Base-by-base conservation (phyloP, 108 stramenopile species). In the Nitzschia palea region DNA sequence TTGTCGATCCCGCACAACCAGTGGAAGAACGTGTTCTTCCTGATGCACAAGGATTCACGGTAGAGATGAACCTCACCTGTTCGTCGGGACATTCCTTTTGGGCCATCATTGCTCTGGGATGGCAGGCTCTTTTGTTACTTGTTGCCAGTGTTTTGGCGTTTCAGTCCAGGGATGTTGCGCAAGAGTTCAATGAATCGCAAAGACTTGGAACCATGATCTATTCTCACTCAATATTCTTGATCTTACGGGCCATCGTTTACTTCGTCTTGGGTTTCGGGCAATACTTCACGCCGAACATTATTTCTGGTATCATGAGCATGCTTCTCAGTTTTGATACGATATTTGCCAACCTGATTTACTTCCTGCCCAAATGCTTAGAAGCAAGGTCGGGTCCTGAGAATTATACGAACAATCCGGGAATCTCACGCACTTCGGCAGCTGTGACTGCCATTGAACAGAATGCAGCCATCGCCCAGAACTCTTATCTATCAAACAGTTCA, bases 141-240 rank as follows among this genome's bases (percentile, higher is more conserved):
- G 12, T 18, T 2, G 67, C 68, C 20, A 59, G 68, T 0, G 68
- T 69, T 6, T 33, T 76, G 28, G 59, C 74, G 20, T 62, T 76
- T 37, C 74, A 76, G 45, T 57, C 74, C 8, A 22, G 74, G 22
- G 34, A 62, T 34, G 43, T 63, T 0, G 10, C 14, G 3, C 61
- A 57, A 52, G 74, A 62, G 4, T 76, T 76, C 45, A 69, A 76
- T 50, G 74, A 76, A 43, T 69, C 67, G 3, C 59, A 40, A 5
- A 34, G 42, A 23, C 34, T 76, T 33, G 74, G 67, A 42, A 58
- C 50, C 14, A 69, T 76, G 74, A 63, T 76, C 28, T 76, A 76
- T 36, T 69, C 67, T n/a, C 67, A 76, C 34, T 63, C 63, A 27
- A 23, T 76, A 6, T 76, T 76, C 30, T 22, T 69, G 52, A 25